Base-by-base conservation (phyloP, 768 basidiomycete species). In the Leccinum variicolor region DNA sequence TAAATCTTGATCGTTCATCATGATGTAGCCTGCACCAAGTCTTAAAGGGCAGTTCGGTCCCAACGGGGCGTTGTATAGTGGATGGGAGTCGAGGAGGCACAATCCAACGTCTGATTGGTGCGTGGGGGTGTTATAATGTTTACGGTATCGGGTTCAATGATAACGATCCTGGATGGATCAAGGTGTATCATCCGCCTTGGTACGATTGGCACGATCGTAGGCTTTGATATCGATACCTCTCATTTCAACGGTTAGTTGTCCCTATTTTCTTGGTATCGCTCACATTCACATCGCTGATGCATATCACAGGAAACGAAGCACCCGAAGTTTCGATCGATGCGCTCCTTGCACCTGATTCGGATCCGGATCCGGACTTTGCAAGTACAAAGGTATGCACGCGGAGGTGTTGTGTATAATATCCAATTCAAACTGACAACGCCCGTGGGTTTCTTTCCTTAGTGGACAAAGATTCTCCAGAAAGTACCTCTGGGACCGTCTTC, bases 1-100 rank as follows among this genome's bases (percentile, higher is more conserved):
- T 36, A 29, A 31, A 19, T 39, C 21, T 19, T 19, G 41, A 17
- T 17, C 41, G 11, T 3, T 28, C 23, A 21, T 39, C 43, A 5
- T 31, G 47, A 34, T 54, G 14, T 62, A 97, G 94, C 90, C 95
- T 7, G 85, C 95, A 23, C 83, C 81, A 4, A 92, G 87, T 62
- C 74, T 97, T 69, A 94, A 95, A 73, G 97, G 97, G n/a, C 92
- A 94, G 64, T 99, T 94, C 65, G 96, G 96, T 7, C 91, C 94
- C 3, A 96, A 94, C 43, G 97, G 97, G 23, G 96, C 96, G 0
- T 74, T 98, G 23, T 98, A 81, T 73, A 92, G 88, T 62, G 97
- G 95, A 53, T 99, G 97, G 97, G 97, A 99, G 72, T 82, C 81
- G 26, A 78, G 94, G 43, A 76, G 97, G 63, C 97, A 99, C 73